Conservation (phyloP, 805 yeast species). For the Lipomyces orientalis region DNA sequence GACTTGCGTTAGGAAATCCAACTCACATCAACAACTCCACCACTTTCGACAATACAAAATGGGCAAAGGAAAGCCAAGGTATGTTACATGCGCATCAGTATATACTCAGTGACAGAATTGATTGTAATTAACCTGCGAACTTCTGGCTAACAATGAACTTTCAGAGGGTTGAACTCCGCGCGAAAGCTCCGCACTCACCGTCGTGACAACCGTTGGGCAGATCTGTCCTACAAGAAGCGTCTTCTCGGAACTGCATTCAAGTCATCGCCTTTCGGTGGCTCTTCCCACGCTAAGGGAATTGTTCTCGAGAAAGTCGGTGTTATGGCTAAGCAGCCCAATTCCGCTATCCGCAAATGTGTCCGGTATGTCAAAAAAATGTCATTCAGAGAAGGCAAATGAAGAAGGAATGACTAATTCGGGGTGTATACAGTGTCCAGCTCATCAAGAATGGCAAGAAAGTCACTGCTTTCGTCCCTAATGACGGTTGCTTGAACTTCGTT, state of each 20-base stretch:
- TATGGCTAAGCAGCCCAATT: constrained; percentile 99
- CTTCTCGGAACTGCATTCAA: constrained; percentile 99
- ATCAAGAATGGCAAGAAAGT: constrained; percentile 99
- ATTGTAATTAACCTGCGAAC: background rate
- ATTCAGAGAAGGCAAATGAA: background rate
- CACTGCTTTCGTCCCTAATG: constrained; percentile 99
- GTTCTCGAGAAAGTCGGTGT: constrained; percentile 99
- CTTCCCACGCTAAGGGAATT: constrained; percentile 99
- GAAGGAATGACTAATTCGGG: background rate
- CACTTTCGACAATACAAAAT: constrained; percentile 53
- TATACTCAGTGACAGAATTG: background rate
- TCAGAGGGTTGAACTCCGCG: constrained; percentile 99
- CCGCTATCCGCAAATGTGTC: constrained; percentile 99
- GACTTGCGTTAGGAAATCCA: too few species aligned
- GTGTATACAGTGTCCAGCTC: constrained; percentile 73
- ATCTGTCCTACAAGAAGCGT: constrained; percentile 96
- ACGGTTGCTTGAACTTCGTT: constrained; percentile 99
- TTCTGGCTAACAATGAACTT: background rate
- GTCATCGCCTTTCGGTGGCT: constrained; percentile 99
- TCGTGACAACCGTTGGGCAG: constrained; percentile 99
- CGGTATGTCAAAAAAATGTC: constrained; percentile 49
- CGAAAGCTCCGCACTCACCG: constrained; percentile 99
- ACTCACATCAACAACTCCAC: background rate
- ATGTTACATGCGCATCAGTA: background rate
- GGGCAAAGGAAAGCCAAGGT: constrained; percentile 98